phyloP scores from a whole-genome alignment of 139 green algal species.

The Monoraphidium neglectum region DNA sequence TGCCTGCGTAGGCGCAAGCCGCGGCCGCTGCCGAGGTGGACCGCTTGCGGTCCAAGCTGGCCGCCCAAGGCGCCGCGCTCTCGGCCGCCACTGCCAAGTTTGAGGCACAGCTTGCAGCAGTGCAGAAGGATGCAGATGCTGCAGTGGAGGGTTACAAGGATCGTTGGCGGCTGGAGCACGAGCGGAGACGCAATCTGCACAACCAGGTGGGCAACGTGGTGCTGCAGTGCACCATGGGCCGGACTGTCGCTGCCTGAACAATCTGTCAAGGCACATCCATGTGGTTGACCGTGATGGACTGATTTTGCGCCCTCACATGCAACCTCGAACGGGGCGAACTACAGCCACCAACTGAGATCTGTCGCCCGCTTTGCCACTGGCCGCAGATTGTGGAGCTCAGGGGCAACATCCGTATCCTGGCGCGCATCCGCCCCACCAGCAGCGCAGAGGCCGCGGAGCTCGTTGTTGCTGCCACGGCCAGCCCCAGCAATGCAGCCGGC shows the following conservation, averaged over 20 bases:
- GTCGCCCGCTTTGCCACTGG: neutral
- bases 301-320: neutral
- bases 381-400: slow-evolving; percentile 56
- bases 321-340: neutral
- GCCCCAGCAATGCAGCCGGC: neutral
- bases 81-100: slow-evolving; percentile 1
- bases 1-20: too few species aligned
- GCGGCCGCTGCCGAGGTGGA: too few species aligned
- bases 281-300: neutral
- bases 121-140: slow-evolving; percentile 1
- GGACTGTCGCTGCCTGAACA: neutral
- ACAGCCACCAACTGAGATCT: neutral
- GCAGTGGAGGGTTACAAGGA: slow-evolving; percentile 26
- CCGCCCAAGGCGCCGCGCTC: too few species aligned
- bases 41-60: too few species aligned
- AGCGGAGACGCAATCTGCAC: slow-evolving; percentile 58
- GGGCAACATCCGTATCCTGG: slow-evolving; percentile 68
- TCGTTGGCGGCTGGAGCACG: slow-evolving; percentile 55
- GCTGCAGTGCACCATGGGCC: neutral
- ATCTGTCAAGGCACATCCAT: neutral
- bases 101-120: neutral
- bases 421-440: slow-evolving; percentile 53
- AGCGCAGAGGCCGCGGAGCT: too few species aligned
- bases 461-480: slow-evolving; percentile 52
- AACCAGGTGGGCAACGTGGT: slow-evolving; percentile 40